Percentiles rank a stretch among this genome's conserved stretches.
Conservation (phyloP, 2,329 filamentous ascomycete species). For the Paracoccidioides lutzii region DNA sequence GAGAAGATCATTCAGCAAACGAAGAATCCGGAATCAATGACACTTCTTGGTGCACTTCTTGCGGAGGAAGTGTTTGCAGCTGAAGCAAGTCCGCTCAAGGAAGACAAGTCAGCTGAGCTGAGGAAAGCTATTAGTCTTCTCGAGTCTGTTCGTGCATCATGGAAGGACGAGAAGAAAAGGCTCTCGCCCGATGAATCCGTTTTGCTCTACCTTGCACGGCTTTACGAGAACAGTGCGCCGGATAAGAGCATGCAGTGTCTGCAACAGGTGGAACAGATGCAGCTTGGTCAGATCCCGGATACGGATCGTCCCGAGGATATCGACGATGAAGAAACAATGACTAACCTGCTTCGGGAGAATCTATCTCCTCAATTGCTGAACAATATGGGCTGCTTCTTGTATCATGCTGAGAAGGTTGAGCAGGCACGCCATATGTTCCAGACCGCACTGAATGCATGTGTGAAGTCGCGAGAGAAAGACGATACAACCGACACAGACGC, state of each 20-base stretch:
- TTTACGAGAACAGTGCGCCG: constrained; percentile 75
- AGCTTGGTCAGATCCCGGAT: constrained; percentile 63
- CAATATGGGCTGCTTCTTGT: constrained; percentile 95
- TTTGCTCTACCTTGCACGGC: constrained; percentile 74
- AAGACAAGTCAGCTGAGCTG: constrained; percentile 73
- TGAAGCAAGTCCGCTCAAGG: constrained; percentile 65
- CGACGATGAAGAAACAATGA: constrained; percentile 46
- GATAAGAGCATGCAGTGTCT: constrained; percentile 89
- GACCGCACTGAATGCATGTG: constrained; percentile 75
- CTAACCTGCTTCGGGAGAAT: constrained; percentile 55
- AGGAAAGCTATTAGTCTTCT: constrained; percentile 78
- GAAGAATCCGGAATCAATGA: constrained; percentile 78
- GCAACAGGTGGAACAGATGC: constrained; percentile 81
- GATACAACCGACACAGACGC: constrained; percentile 73
- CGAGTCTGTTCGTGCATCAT: constrained; percentile 70
- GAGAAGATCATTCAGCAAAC: constrained; percentile 89
- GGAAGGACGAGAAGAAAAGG: constrained; percentile 88
- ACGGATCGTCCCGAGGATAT: constrained; percentile 51
- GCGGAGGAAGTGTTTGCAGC: constrained; percentile 85
- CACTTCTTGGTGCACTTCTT: constrained; percentile 77
- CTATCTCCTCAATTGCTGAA: constrained; percentile 86
- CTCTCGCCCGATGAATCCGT: constrained; percentile 71
- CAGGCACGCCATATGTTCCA: constrained; percentile 80
- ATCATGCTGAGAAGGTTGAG: constrained; percentile 69
- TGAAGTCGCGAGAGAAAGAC: constrained; percentile 64